Base-by-base conservation (phyloP, 345 rosid species). In the Gossypium bickii region DNA sequence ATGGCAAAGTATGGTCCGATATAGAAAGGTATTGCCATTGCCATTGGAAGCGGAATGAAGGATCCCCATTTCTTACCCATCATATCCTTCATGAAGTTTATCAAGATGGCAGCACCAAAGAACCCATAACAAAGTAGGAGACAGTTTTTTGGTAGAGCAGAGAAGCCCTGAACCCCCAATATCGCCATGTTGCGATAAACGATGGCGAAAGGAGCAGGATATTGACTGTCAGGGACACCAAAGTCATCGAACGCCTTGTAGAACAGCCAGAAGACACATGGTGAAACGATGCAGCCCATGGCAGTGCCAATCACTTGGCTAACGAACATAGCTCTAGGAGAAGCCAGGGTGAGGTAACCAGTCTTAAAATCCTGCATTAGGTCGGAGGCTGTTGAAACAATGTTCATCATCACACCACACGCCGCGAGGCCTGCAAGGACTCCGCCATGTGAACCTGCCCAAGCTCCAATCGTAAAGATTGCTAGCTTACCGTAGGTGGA, bases 361-460 rank as follows among this genome's bases (percentile, higher is more conserved):
- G 97, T 93, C 84, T 91, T 93, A 79, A 93, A 93, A 75, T 93
- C 97, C 53, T 93, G 97, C 65, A 85, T 87, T 4, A 93, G 84
- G 75, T 93, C 98, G 0, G 98, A 89, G 56, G 98, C 93, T 2
- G 97, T 93, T 0, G 97, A 83, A 18, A 93, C 95, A 16, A 91
- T 93, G 81, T 87, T 89, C 97, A 91, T 93, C 93, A 93, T 91
- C 52, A 93, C 95, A 27, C 97, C 98, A 74, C 98, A 93, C 0
- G 95, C 89, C 17, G 93, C 92, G 43, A 91, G 80, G 24, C 95
- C 95, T 4, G 98, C 97, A 0, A 93, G 80, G 73, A 93, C 88
- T 27, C 97, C 93, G 2, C 92, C 97, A 1, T 89, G 84, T 3
- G 81, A 74, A 1, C 97, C 98, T 3, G 91, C 93, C 97, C 91